Conservation (phyloP, 1,284 basidiomycete species). For the Athelia psychrophila region DNA sequence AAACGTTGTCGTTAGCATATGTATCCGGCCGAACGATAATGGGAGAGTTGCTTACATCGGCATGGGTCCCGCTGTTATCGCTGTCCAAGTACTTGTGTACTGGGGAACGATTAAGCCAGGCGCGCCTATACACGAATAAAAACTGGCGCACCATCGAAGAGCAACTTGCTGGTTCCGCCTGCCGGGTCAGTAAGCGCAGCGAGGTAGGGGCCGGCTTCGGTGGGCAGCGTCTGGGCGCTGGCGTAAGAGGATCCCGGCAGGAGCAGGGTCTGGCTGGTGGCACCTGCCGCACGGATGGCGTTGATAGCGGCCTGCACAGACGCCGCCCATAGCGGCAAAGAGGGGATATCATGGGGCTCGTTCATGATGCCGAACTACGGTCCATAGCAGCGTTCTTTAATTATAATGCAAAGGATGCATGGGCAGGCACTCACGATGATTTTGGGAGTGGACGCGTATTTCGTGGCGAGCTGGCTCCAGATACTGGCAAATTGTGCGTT, state of each 20-base stretch:
- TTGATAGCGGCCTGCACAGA: constrained; percentile 47
- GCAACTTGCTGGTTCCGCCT: constrained; percentile 44
- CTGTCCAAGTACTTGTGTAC: constrained; percentile 63
- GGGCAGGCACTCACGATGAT: neutral
- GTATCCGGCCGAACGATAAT: too few relatives aligned
- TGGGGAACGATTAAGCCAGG: constrained; percentile 18
- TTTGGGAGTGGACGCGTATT: constrained; percentile 34
- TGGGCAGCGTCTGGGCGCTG: constrained; percentile 46
- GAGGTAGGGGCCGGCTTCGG: constrained; percentile 48
- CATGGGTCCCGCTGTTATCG: constrained; percentile 54
- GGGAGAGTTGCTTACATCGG: constrained; percentile 20
- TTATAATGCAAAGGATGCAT: neutral
- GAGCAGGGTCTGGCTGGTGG: constrained; percentile 42
- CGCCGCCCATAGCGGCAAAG: constrained; percentile 39
- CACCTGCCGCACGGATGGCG: constrained; percentile 46
- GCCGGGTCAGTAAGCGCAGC: constrained; percentile 53
- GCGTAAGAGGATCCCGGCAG: constrained; percentile 41
- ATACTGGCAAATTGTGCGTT: constrained; percentile 51
- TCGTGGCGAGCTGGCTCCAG: constrained; percentile 51
- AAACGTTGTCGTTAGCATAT: too few relatives aligned
- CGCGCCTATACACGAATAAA: too few relatives aligned
- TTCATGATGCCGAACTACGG: constrained; percentile 46
- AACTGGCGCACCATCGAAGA: constrained; percentile 46
- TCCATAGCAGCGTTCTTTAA: neutral
- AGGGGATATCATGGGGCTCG: constrained; percentile 47